Conservation (phyloP, 495 filamentous ascomycete genomes). For the Penicillium antarcticum region DNA sequence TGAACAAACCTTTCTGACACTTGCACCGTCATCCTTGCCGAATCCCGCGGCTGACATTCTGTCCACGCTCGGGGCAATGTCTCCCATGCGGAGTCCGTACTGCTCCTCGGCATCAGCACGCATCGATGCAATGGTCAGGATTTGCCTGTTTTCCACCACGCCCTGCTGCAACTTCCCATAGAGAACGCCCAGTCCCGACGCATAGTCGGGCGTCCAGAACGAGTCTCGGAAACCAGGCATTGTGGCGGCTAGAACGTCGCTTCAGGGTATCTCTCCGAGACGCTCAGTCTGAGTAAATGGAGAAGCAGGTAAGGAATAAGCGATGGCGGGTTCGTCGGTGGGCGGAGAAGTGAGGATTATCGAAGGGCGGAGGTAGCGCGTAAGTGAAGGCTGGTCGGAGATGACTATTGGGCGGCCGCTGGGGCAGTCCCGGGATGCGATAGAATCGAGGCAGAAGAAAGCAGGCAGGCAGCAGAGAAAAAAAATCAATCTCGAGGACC, state of each 20-base stretch:
- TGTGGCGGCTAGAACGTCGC: constrained; percentile 15
- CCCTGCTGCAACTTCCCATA: constrained; percentile 98
- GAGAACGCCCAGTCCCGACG: constrained; percentile 88
- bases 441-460: neutral
- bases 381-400: constrained; percentile 1
- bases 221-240: constrained; percentile 92
- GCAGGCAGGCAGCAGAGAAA: neutral
- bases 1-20: constrained; percentile 76
- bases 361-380: neutral
- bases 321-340: neutral
- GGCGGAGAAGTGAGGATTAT: neutral
- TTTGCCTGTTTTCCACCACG: constrained; percentile 89
- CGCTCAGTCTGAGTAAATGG: neutral
- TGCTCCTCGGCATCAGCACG: constrained; percentile 93
- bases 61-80: constrained; percentile 81
- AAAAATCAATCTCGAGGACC: neutral
- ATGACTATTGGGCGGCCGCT: neutral
- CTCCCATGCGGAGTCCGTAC: constrained; percentile 76
- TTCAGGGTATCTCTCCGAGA: constrained; percentile 3
- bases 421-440: constrained; percentile 3
- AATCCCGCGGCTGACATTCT: constrained; percentile 77
- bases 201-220: constrained; percentile 94
- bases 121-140: constrained; percentile 86
- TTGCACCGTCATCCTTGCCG: constrained; percentile 89
- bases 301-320: neutral